phyloP scores from a whole-genome alignment of 164 flowering plant genomes.

The Echeveria elegans region DNA sequence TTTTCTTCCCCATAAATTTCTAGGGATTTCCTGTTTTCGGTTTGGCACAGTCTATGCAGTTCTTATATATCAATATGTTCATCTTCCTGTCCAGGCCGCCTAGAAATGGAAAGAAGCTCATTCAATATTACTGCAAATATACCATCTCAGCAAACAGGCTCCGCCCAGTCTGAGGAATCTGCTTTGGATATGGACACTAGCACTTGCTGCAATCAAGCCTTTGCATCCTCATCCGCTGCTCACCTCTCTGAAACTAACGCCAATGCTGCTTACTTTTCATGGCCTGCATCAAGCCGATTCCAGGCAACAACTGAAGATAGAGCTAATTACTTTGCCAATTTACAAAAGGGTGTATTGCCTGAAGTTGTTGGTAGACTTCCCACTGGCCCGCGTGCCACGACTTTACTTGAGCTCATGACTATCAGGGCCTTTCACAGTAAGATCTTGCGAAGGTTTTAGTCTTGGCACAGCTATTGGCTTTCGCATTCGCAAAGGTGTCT shows the following conservation, averaged over 20 bases:
- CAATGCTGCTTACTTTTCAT: conserved; percentile 88
- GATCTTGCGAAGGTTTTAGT: conserved; percentile 70
- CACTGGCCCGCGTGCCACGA: conserved; percentile 76
- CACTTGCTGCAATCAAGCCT: conserved; percentile 33
- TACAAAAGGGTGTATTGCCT: conserved; percentile 77
- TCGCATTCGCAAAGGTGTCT: conserved; percentile 56
- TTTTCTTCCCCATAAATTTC: too few relatives aligned
- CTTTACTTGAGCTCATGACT: conserved; percentile 89
- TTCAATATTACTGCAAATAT: too few relatives aligned
- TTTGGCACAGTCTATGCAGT: too few relatives aligned
- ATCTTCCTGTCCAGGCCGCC: neutral
- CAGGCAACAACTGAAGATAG: conserved; percentile 83
- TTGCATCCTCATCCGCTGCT: conserved; percentile 49
- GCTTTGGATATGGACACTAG: conserved; percentile 70
- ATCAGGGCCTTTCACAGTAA: conserved; percentile 95
- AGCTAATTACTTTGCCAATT: conserved; percentile 80
- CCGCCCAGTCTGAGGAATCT: conserved; percentile 80
- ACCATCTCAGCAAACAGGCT: conserved; percentile 51
- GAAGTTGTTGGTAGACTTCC: conserved; percentile 66
- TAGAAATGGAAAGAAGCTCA: conserved; percentile 37
- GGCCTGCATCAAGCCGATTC: conserved; percentile 78
- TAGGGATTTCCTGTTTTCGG: too few relatives aligned
- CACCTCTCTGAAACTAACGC: conserved; percentile 69
- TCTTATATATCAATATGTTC: too few relatives aligned
- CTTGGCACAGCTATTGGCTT: conserved; percentile 91